Evolutionary conservation across 768 basidiomycete genomes (phyloP).

Genomic region (Tricholoma terreum): DNA sequence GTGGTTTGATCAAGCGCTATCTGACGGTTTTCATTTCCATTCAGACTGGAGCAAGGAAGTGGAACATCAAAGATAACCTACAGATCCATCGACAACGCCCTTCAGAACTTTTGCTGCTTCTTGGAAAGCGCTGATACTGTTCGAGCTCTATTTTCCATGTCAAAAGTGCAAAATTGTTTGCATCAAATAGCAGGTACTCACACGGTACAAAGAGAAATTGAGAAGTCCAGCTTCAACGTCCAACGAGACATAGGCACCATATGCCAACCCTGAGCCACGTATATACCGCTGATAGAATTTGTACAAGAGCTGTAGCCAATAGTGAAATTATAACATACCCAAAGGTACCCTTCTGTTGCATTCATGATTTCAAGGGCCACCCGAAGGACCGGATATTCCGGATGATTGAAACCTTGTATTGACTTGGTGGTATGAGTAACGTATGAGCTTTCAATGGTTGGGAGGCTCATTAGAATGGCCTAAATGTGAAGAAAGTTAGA

Average conservation of each 20-base stretch:
- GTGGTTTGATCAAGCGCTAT: conserved; percentile 76
- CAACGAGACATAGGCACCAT: conserved; percentile 74
- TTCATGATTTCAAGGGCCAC: conserved; percentile 88
- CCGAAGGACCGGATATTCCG: conserved; percentile 80
- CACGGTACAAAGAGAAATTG: conserved; percentile 76
- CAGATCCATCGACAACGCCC: conserved; percentile 80
- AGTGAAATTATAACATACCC: conserved; percentile 48
- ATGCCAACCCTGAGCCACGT: conserved; percentile 92
- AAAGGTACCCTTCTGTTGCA: conserved; percentile 91
- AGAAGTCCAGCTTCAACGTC: conserved; percentile 80
- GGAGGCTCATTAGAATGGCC: conserved; percentile 85
- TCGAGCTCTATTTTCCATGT: conserved; percentile 57
- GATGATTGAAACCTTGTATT: conserved; percentile 75
- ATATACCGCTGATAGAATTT: conserved; percentile 66
- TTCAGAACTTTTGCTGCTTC: conserved; percentile 77
- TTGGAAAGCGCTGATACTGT: conserved; percentile 73
- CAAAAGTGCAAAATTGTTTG: not conserved
- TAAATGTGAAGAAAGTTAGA: conserved; percentile 27
- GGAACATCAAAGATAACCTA: conserved; percentile 32
- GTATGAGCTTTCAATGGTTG: conserved; percentile 93
- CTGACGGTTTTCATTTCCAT: conserved; percentile 40
- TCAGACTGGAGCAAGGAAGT: not conserved
- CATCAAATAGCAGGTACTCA: conserved; percentile 31
- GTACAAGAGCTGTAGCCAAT: conserved; percentile 6
- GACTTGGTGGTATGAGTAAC: conserved; percentile 75